Evolutionary conservation across 345 rosid species (phyloP).

Genomic region (Mallotus nudiflorus): DNA sequence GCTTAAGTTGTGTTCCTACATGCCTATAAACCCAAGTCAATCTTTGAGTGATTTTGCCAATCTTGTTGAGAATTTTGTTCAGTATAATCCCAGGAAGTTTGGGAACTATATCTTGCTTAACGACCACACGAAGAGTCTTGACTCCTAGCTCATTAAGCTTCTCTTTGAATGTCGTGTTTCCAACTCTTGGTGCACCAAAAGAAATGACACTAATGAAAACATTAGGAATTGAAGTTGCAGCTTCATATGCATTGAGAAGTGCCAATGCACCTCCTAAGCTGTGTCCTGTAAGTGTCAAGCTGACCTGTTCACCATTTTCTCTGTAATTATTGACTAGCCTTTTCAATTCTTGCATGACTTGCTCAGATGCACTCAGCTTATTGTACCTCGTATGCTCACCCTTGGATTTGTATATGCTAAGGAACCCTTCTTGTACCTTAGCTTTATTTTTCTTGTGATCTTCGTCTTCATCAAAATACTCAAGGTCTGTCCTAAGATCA

Average conservation of each 20-base stretch:
- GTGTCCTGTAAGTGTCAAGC: conserved; percentile 60
- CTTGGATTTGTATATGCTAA: conserved; percentile 49
- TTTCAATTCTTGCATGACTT: conserved; percentile 55
- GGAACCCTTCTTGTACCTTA: conserved; percentile 59
- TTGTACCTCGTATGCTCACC: conserved; percentile 53
- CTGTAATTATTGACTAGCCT: conserved; percentile 32
- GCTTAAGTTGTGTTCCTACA: conserved; percentile 55
- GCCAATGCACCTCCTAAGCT: conserved; percentile 69
- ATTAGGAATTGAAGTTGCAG: conserved; percentile 39
- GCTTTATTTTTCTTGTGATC: conserved; percentile 23
- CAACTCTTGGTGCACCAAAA: conserved; percentile 68
- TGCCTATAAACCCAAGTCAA: conserved; percentile 61
- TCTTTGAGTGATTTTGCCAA: conserved; percentile 35
- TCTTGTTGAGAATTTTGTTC: conserved; percentile 46
- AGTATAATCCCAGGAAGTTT: conserved; percentile 55
- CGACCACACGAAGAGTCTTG: conserved; percentile 50
- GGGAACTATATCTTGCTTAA: conserved; percentile 62
- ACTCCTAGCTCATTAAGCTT: conserved; percentile 44
- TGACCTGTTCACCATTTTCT: conserved; percentile 50
- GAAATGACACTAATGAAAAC: conserved; percentile 51
- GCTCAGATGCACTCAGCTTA: conserved; percentile 55
- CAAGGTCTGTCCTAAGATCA: conserved; percentile 47
- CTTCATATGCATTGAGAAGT: conserved; percentile 56
- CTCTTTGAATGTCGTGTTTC: conserved; percentile 59
- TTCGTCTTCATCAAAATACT: conserved; percentile 29